phyloP scores from a whole-genome alignment of 2,329 filamentous ascomycete genomes.

The Fusarium albosuccineum region DNA sequence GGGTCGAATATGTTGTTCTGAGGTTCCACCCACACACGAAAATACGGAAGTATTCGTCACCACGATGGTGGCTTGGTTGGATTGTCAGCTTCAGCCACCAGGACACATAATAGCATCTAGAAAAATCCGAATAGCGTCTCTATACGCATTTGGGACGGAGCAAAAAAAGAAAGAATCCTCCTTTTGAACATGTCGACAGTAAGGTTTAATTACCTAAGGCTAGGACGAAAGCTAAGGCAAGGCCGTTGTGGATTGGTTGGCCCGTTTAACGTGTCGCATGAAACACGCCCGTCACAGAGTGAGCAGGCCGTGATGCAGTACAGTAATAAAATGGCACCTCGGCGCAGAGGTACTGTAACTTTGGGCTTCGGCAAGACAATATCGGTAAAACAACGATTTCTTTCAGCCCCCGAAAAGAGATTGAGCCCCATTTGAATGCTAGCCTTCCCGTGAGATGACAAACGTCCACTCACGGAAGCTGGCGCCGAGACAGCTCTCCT shows the following conservation, averaged over 20 bases:
- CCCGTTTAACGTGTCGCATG: conserved; percentile 2
- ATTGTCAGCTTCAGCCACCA: conserved; percentile 24
- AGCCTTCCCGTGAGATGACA: not conserved
- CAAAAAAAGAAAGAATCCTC: too few relatives aligned
- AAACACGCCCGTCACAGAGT: conserved; percentile 10
- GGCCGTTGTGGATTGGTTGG: not conserved
- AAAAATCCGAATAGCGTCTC: not conserved
- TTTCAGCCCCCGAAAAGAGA: not conserved
- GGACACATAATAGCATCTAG: conserved; percentile 2
- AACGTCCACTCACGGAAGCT: conserved; percentile 1
- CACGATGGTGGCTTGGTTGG: conserved; percentile 31
- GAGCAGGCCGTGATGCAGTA: conserved; percentile 13
- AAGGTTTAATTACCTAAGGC: too few relatives aligned
- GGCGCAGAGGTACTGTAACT: not conserved
- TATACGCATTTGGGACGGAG: too few relatives aligned
- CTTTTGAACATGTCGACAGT: too few relatives aligned
- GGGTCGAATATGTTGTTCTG: not conserved
- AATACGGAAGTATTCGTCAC: conserved; percentile 40
- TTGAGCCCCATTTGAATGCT: not conserved
- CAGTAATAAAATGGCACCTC: not conserved
- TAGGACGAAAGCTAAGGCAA: not conserved
- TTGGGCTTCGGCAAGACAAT: not conserved
- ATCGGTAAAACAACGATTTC: not conserved
- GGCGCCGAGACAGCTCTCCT: conserved; percentile 8
- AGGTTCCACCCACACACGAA: conserved; percentile 17